A percentile compares a stretch with the other conserved stretches of the same genome.
Evolutionary conservation across 352 stramenopile genomes (phyloP).

Genomic region (Phytopythium litorale): DNA sequence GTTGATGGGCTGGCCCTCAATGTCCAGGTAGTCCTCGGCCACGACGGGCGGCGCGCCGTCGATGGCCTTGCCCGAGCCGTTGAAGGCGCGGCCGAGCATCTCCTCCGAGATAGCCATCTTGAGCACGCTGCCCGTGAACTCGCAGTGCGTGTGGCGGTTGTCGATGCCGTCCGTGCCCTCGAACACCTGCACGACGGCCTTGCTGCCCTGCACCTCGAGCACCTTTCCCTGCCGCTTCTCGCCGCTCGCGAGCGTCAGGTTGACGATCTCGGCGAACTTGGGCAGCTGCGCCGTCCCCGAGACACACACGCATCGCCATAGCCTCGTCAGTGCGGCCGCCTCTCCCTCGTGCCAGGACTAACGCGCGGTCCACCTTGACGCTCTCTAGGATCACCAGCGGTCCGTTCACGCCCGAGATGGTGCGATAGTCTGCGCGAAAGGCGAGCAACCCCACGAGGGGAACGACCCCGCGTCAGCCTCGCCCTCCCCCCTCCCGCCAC

Average conservation of each 20-base stretch:
- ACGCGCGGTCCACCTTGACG: conserved; percentile 89
- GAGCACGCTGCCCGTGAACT: conserved; percentile 98
- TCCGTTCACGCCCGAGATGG: conserved; percentile 98
- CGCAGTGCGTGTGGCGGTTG: conserved; percentile 97
- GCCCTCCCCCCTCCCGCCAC: background rate
- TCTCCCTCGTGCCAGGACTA: too few relatives aligned
- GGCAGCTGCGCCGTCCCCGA: conserved; percentile 53
- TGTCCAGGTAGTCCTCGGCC: conserved; percentile 98
- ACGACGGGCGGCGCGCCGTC: conserved; percentile 96
- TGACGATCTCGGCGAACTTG: conserved; percentile 99
- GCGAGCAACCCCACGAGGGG: background rate
- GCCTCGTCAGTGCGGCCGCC: too few relatives aligned
- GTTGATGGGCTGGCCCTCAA: conserved; percentile 99
- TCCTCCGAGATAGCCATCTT: conserved; percentile 99
- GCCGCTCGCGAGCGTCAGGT: conserved; percentile 95
- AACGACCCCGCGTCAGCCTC: background rate
- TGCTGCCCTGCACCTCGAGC: conserved; percentile 97
- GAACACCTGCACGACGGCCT: conserved; percentile 96
- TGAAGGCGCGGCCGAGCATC: conserved; percentile 97
- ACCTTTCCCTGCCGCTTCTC: conserved; percentile 92
- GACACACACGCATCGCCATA: background rate
- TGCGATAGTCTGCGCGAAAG: conserved; percentile 89
- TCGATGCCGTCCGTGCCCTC: conserved; percentile 99
- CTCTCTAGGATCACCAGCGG: conserved; percentile 99
- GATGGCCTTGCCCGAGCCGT: conserved; percentile 98